A percentile compares a stretch with the other conserved stretches of the same genome.
Conservation (phyloP, 805 yeast species). For the Zygotorulaspora sp. region DNA sequence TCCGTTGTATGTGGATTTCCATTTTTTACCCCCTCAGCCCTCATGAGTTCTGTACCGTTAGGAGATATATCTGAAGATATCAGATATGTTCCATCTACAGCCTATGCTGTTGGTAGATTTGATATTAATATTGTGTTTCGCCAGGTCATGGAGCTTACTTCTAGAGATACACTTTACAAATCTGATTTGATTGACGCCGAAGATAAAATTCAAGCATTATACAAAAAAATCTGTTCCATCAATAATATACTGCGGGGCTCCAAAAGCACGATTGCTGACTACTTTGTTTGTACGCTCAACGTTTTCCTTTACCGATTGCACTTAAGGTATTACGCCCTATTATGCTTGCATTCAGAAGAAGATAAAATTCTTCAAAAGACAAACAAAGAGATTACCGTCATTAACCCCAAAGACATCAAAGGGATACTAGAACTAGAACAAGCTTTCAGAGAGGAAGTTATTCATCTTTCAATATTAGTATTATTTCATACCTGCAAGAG, state of each 20-base stretch:
- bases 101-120: conserved; percentile 27
- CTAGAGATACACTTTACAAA: conserved; percentile 6
- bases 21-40: conserved; percentile 17
- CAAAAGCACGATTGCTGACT: conserved; percentile 11
- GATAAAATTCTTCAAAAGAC: conserved; percentile 15
- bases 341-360: conserved; percentile 11
- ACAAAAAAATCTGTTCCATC: conserved; percentile 13
- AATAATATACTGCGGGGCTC: conserved; percentile 9
- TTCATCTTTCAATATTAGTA: conserved; percentile 22
- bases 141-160: conserved; percentile 21
- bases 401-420: conserved; percentile 12
- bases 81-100: conserved; percentile 11
- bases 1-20: conserved; percentile 31
- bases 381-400: conserved; percentile 4
- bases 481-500: conserved; percentile 26
- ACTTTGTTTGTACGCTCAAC: conserved; percentile 24
- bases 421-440: conserved; percentile 17
- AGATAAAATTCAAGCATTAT: conserved; percentile 10
- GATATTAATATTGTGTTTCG: conserved; percentile 21
- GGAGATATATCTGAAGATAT: conserved; percentile 4
- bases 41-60: conserved; percentile 14
- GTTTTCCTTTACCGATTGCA: conserved; percentile 28
- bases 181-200: conserved; percentile 6
- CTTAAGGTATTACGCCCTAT: conserved; percentile 23
- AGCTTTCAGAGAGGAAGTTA: conserved; percentile 17